A percentile compares a stretch with the other conserved stretches of the same genome.
Evolutionary conservation across 805 yeast species (phyloP).

Genomic region (Geotrichum ghanense): DNA sequence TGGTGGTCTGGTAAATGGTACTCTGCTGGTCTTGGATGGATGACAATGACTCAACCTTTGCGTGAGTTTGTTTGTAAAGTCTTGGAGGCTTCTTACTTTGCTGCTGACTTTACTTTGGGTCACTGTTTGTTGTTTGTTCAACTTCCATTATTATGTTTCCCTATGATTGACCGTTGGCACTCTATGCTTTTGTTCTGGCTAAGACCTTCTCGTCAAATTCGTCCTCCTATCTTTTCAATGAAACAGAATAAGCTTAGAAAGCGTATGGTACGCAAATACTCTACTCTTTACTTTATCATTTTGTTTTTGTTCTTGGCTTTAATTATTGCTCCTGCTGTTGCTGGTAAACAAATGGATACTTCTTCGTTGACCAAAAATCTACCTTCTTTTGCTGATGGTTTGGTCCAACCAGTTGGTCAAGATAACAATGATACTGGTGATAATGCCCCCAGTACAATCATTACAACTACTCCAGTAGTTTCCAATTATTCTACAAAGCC

Average conservation of each 20-base stretch:
- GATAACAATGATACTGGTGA: constrained; percentile 66
- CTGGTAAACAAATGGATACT: constrained; percentile 43
- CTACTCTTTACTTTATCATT: constrained; percentile 63
- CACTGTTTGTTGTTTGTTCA: constrained; percentile 81
- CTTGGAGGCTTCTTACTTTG: constrained; percentile 89
- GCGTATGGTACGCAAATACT: constrained; percentile 94
- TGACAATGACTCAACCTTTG: constrained; percentile 89
- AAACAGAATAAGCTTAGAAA: constrained; percentile 93
- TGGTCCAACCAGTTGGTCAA: constrained; percentile 82
- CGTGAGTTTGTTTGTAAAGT: constrained; percentile 93
- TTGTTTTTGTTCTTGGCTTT: constrained; percentile 60
- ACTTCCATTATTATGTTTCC: constrained; percentile 75
- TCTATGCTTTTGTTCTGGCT: constrained; percentile 98
- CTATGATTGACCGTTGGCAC: constrained; percentile 93
- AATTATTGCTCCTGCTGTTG: constrained; percentile 88
- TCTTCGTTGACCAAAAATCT: constrained; percentile 22
- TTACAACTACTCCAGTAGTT: constrained; percentile 41
- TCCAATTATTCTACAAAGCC: constrained; percentile 48
- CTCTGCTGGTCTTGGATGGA: constrained; percentile 83
- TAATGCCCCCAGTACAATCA: constrained; percentile 26
- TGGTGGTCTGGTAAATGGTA: constrained; percentile 99
- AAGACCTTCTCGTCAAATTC: constrained; percentile 90
- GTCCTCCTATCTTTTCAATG: constrained; percentile 95
- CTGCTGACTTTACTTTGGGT: constrained; percentile 92
- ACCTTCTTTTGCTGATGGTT: constrained; percentile 38